A percentile compares a stretch with the other conserved stretches of the same genome.
phyloP scores from a whole-genome alignment of 176 grass and related monocot species.

The Ananas comosus region DNA sequence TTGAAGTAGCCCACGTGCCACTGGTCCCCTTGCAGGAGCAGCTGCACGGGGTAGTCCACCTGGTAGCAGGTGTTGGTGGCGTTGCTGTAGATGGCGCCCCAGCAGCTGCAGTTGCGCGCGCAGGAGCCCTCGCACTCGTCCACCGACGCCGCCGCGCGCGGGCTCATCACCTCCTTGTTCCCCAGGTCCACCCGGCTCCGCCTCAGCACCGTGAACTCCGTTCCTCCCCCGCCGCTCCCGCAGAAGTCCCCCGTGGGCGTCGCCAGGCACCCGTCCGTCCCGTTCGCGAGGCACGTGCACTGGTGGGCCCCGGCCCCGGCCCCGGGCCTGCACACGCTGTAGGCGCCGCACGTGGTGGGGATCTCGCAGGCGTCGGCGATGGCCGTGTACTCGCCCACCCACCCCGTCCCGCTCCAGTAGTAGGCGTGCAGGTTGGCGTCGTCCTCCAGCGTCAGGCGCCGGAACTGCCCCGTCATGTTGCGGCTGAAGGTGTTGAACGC shows the following conservation, averaged over 20 bases:
- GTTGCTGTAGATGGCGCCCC: slow-evolving; percentile 81
- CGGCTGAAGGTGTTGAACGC: slow-evolving; percentile 81
- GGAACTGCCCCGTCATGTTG: slow-evolving; percentile 25
- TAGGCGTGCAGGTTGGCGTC: slow-evolving; percentile 72
- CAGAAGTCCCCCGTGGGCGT: slow-evolving; percentile 6
- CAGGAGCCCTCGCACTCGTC: slow-evolving; percentile 61
- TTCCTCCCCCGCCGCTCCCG: slow-evolving; percentile 19
- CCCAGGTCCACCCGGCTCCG: slow-evolving; percentile 55
- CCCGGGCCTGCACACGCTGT: slow-evolving; percentile 39
- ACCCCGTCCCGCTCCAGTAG: slow-evolving; percentile 57
- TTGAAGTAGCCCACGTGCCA: slow-evolving; percentile 73
- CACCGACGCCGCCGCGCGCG: slow-evolving; percentile 32
- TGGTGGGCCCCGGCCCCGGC: slow-evolving; percentile 10
- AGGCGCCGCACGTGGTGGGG: slow-evolving; percentile 59
- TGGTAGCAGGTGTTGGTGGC: slow-evolving; percentile 55
- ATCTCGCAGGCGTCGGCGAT: slow-evolving; percentile 55
- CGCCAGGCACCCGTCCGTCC: slow-evolving; percentile 30
- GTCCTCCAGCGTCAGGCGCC: slow-evolving; percentile 69
- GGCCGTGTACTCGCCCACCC: slow-evolving; percentile 54
- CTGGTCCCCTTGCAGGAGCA: slow-evolving; percentile 52
- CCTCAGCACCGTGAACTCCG: slow-evolving; percentile 34
- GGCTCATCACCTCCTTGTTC: slow-evolving; percentile 48
- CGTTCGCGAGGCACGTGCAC: slow-evolving; percentile 56
- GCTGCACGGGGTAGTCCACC: slow-evolving; percentile 72
- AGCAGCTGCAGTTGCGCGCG: slow-evolving; percentile 81